Conservation (phyloP, 108 stramenopile genomes). For the Skeletonema potamos region DNA sequence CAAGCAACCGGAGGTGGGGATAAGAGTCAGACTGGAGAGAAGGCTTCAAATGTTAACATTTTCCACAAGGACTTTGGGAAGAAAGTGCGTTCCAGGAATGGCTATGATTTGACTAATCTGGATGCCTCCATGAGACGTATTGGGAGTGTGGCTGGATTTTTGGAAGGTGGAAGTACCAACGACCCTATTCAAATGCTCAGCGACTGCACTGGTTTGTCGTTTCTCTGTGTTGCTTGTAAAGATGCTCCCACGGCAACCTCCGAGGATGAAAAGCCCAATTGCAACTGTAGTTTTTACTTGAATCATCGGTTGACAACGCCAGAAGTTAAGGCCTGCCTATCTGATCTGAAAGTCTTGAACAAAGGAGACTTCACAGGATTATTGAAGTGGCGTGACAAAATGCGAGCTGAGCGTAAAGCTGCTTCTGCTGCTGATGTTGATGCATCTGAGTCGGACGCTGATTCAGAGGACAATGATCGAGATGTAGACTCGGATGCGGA, state of each 20-base stretch:
- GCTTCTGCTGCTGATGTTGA: constrained; percentile 45
- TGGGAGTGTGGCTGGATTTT: constrained; percentile 78
- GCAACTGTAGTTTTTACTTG: constrained; percentile 67
- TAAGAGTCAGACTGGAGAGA: constrained; percentile 41
- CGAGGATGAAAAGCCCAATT: constrained; percentile 32
- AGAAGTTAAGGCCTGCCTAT: constrained; percentile 87
- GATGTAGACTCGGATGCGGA: constrained; percentile 80
- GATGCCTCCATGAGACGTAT: constrained; percentile 84
- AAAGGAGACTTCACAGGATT: constrained; percentile 95
- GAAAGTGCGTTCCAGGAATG: constrained; percentile 81
- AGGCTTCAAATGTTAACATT: constrained; percentile 56
- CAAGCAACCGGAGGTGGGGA: constrained; percentile 71
- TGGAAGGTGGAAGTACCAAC: constrained; percentile 60
- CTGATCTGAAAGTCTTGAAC: constrained; percentile 93
- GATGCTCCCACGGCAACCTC: constrained; percentile 15
- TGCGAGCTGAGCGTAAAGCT: constrained; percentile 66
- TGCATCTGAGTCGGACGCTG: constrained; percentile 45
- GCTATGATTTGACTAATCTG: constrained; percentile 88
- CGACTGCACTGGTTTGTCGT: constrained; percentile 84
- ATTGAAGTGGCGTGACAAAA: constrained; percentile 90
- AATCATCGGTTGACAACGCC: constrained; percentile 81
- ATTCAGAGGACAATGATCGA: constrained; percentile 32
- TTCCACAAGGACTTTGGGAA: constrained; percentile 95
- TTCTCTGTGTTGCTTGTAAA: constrained; percentile 63
- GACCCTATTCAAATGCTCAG: constrained; percentile 93